Conservation (phyloP, 176 grass and related monocot genomes). For the Saccharum spontaneum region DNA sequence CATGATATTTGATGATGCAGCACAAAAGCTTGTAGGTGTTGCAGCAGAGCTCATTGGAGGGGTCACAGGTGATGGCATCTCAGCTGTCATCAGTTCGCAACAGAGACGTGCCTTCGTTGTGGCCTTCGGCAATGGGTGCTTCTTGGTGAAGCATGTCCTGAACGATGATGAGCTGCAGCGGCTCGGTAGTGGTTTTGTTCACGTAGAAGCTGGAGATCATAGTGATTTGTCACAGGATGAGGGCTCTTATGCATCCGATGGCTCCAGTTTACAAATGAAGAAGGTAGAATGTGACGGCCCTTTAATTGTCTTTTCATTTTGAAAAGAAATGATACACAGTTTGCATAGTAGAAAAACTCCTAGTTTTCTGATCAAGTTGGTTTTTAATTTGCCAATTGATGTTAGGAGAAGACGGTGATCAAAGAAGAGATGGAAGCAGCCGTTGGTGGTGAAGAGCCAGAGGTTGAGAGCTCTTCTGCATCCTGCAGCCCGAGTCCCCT, state of each 20-base stretch:
- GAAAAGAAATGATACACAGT: background rate
- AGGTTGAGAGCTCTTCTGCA: background rate
- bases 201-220: background rate
- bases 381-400: background rate
- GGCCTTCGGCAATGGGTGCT: too few relatives aligned
- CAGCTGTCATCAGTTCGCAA: background rate
- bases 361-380: background rate
- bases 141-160: too few relatives aligned
- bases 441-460: background rate
- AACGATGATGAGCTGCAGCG: background rate
- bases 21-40: background rate
- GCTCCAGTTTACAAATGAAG: background rate
- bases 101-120: background rate
- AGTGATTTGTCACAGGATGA: background rate
- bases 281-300: background rate
- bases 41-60: background rate
- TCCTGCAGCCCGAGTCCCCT: background rate
- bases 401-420: background rate
- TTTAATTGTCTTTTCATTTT: background rate
- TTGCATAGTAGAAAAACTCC: background rate
- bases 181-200: background rate
- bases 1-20: constrained; percentile 1
- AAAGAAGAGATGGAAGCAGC: background rate
- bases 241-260: background rate
- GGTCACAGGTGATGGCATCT: background rate